Base-by-base conservation (phyloP, 1,284 basidiomycete genomes). In the Vanrija humicola region DNA sequence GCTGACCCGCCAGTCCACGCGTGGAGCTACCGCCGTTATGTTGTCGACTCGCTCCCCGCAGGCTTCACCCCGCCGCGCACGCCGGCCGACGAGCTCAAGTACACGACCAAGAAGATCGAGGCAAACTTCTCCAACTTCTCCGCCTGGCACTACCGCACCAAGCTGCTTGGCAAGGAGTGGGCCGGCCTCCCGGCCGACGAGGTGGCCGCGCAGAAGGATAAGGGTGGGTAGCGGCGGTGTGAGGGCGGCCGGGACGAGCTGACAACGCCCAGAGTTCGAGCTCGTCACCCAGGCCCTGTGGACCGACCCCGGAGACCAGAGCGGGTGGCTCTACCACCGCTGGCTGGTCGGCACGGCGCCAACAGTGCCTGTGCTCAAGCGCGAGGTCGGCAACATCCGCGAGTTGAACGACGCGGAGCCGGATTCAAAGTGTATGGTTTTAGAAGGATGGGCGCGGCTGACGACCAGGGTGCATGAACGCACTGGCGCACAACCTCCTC, bases 111-210 rank as follows among this genome's bases (percentile, higher is more conserved):
- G 58, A 97, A 98, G 79, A 98, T 99, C 64, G 88, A 92, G 72
- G 79, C 86, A 50, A 97, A 91, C 73, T 96, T 98, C 70, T 94
- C 90, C 46, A 98, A 99, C 74, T 98, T 97, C 73, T 95, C 90
- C 56, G 96, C 96, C 16, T 99, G 96, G 96, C 96, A 99, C 75
- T 92, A 95, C 64, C 84, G 96, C 25, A 89, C 91, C 2, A 94
- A 95, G 73, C 80, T 94, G 1, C 79, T 92, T 16, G 76, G 81
- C 0, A 81, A 80, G 4, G 68, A 90, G 6, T 94, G 90, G 90
- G 79, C 79, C 5, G 73, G 77, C n/a, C 21, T 70, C 34, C 81
- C 82, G 1, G 77, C 80, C 47, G 71, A 83, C 16, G 80, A 84
- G 57, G 78, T 80, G 38, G 62, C 66, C 14, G 76, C 79, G 62